phyloP scores from a whole-genome alignment of 495 filamentous ascomycete species.

The Hypoxylon crocopeplum region DNA sequence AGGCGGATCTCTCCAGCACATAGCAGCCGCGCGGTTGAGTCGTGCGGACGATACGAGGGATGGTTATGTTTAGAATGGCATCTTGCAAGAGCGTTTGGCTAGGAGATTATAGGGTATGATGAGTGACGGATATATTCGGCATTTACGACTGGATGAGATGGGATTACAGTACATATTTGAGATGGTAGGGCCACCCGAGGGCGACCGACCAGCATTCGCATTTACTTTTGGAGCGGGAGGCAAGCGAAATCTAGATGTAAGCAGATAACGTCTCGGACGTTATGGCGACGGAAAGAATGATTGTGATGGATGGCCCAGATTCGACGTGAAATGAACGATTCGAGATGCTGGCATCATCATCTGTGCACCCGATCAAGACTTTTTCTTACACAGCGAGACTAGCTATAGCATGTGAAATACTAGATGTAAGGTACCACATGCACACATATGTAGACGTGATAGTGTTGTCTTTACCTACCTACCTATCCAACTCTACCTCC shows the following conservation, averaged over 20 bases:
- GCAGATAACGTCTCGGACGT: not conserved
- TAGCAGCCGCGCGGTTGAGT: not conserved
- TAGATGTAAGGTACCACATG: no score
- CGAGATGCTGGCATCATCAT: not conserved
- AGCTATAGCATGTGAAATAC: no score
- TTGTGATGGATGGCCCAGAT: slow-evolving; percentile 1
- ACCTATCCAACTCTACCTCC: no score
- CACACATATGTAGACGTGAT: no score
- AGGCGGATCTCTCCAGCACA: not conserved
- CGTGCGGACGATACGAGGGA: not conserved
- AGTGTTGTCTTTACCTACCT: no score
- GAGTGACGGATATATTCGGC: no score
- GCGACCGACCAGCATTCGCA: slow-evolving; percentile 4
- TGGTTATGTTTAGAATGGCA: slow-evolving; percentile 25
- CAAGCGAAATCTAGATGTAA: not conserved
- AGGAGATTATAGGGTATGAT: not conserved
- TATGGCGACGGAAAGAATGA: not conserved
- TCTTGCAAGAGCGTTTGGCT: slow-evolving; percentile 18
- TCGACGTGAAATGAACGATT: not conserved
- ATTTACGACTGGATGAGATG: slow-evolving; percentile 18
- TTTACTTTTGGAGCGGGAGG: not conserved
- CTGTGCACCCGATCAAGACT: no score
- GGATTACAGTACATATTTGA: no score
- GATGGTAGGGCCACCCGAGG: no score
- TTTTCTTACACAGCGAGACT: no score